Base-by-base conservation (phyloP, 345 rosid genomes). In the Erysimum cheiranthoides region DNA sequence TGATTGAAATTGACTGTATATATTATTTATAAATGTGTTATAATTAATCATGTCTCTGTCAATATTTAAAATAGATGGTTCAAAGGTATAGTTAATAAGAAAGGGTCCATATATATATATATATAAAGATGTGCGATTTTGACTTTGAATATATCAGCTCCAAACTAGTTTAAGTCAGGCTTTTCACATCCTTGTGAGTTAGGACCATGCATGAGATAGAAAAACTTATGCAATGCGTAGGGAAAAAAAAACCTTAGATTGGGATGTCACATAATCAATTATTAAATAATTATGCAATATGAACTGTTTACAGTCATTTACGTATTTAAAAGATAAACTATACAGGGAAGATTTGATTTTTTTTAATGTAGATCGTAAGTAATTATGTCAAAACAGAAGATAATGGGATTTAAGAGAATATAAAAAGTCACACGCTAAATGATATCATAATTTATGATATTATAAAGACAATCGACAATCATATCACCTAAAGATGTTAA, bases 121-220 rank as follows among this genome's bases (percentile, higher is more conserved):
- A n/a, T 31, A 56, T 56, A 43, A 32, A 65, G 50, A 66, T 54
- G 54, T 74, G 47, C 59, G 25, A 74, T 39, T 66, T 65, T 74
- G 71, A 65, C 58, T 65, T 65, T 34, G 57, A 56, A 63, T 73
- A 21, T 53, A 34, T 32, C 57, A 64, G 47, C 64, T 53, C 27
- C 14, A 53, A 64, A 32, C 31, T 54, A 47, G 32, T 64, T 73
- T 46, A 10, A 64, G 54, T 34, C 38, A 73, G 39, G 58, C 30
- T 49, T 46, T 59, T 46, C 58, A 59, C 46, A 58, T 59, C 66
- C 49, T 9, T 47, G 25, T 8, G 40, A 47, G 25, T 59, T 35
- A 60, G 75, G 59, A 49, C 49, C 67, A 71, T 73, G 49, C 38
- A 65, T 42, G n/a, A 61, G 30, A 64, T 17, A 13, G 12, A 38